A percentile compares a stretch with the other conserved stretches of the same genome.
Conservation (phyloP, 192 early-diverging fungal genomes). For the Entrophospora sp. region DNA sequence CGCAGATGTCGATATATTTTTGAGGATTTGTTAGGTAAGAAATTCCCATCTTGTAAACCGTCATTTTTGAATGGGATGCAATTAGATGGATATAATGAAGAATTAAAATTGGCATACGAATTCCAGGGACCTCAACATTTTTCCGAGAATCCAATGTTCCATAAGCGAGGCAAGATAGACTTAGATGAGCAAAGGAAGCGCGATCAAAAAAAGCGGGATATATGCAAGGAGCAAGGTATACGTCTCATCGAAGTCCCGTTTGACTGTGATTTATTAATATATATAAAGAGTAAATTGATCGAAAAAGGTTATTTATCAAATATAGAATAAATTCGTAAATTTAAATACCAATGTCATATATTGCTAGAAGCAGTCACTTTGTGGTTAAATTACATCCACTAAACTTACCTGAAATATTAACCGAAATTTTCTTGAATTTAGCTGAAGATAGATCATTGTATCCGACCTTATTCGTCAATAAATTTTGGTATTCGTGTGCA, state of each 20-base stretch:
- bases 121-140: background rate
- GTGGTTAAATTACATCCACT: background rate
- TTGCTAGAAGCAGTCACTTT: background rate
- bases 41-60: background rate
- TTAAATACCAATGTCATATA: background rate
- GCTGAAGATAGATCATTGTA: no score
- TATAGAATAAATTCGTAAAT: background rate
- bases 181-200: background rate
- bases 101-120: background rate
- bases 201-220: background rate
- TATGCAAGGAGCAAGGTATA: no score
- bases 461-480: constrained; percentile 11
- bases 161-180: background rate
- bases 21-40: background rate
- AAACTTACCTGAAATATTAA: constrained; percentile 10
- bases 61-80: background rate
- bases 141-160: background rate
- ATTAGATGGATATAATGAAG: background rate
- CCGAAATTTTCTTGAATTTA: constrained; percentile 10
- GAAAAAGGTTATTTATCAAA: no score
- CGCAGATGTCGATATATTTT: background rate
- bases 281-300: background rate
- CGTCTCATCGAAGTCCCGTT: background rate
- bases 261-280: background rate
- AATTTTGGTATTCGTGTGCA: constrained; percentile 14